These are phyloP conservation scores for Trichoderma harzianum DNA, from an alignment of 2,329 filamentous ascomycete species.

Conservation along the genomic window DNA sequence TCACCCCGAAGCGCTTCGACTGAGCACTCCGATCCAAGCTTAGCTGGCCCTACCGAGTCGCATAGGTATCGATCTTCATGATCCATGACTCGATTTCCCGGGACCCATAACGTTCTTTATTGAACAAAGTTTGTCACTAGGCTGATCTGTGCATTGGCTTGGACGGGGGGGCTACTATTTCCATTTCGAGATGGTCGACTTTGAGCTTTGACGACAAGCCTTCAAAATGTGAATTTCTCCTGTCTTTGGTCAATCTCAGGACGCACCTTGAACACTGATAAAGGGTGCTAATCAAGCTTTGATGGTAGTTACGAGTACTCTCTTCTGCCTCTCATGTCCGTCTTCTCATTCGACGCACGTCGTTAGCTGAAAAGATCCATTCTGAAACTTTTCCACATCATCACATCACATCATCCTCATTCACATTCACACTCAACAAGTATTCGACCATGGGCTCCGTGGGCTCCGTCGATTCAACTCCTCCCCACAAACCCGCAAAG, in stretches of 20 bases:
- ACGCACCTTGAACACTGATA: not conserved
- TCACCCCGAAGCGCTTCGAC: not conserved
- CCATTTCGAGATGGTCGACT: not conserved
- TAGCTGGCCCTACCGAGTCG: not conserved
- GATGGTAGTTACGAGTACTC: not conserved
- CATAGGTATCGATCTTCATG: not conserved
- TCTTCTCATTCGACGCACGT: not conserved
- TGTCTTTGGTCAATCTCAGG: not conserved
- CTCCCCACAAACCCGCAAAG: not conserved
- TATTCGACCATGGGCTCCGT: not conserved
- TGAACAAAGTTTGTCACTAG: conserved; percentile 7
- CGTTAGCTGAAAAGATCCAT: not conserved
- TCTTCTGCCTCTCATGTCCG: too few relatives aligned
- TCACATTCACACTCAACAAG: not conserved
- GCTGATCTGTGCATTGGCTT: not conserved
- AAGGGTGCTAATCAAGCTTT: not conserved
- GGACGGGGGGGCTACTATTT: not conserved
- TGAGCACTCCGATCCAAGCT: not conserved
- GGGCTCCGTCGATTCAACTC: not conserved
- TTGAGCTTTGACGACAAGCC: not conserved
- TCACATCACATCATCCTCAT: not conserved
- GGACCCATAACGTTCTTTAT: not conserved
- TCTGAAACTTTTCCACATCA: not conserved
- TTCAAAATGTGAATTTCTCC: not conserved
- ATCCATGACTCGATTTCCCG: conserved; percentile 1